Conservation (phyloP, 495 filamentous ascomycete genomes). For the Lophiotrema nucula region DNA sequence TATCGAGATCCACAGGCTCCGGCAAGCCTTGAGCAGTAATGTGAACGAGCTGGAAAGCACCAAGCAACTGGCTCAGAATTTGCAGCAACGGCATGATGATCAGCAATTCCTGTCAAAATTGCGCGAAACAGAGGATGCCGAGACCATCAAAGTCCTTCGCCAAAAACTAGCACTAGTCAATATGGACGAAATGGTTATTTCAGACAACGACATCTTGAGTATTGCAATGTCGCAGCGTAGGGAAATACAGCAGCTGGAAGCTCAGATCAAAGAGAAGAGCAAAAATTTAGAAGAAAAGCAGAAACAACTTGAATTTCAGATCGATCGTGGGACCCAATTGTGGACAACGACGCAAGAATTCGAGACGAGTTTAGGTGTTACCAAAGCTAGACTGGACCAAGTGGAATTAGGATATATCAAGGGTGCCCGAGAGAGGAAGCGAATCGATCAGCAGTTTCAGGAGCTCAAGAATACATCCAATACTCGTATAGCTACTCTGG, state of each 20-base stretch:
- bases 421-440: too few relatives aligned
- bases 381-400: too few relatives aligned
- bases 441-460: too few relatives aligned
- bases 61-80: not conserved
- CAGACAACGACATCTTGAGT: not conserved
- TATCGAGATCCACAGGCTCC: not conserved
- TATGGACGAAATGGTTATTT: not conserved
- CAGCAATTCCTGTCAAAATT: not conserved
- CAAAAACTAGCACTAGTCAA: not conserved
- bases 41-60: not conserved
- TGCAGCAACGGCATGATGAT: not conserved
- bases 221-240: not conserved
- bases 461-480: too few relatives aligned
- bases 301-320: too few relatives aligned
- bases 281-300: too few relatives aligned
- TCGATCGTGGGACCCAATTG: too few relatives aligned
- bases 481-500: too few relatives aligned
- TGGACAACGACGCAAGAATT: too few relatives aligned
- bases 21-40: not conserved
- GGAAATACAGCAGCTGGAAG: not conserved
- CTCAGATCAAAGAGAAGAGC: not conserved
- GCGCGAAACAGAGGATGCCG: too few relatives aligned
- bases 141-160: not conserved
- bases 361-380: too few relatives aligned
- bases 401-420: too few relatives aligned